Conservation (phyloP, 352 stramenopile species). For the Thraustochytrium sp. region DNA sequence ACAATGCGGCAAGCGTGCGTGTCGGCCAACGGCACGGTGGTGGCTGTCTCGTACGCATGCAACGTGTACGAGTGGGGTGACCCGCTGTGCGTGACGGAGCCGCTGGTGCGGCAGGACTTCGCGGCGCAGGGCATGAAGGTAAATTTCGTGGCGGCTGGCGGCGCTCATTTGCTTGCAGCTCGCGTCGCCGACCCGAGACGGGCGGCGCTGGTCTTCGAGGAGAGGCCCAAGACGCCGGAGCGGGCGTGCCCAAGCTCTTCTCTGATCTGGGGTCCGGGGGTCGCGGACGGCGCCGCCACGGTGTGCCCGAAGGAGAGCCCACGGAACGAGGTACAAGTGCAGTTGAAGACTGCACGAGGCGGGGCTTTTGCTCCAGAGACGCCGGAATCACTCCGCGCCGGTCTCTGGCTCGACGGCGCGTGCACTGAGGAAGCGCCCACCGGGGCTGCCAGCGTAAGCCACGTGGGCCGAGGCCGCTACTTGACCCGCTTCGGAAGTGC, state of each 20-base stretch:
- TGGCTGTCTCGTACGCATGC: conserved; percentile 19
- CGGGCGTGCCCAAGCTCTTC: not conserved
- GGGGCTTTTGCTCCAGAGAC: no score
- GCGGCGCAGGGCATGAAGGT: not conserved
- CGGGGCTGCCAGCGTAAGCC: no score
- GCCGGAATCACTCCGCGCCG: no score
- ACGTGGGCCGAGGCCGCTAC: no score
- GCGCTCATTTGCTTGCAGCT: not conserved
- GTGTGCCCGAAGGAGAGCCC: not conserved
- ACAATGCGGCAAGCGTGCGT: not conserved
- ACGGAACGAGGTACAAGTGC: not conserved
- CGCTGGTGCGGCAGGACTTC: not conserved
- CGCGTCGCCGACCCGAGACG: not conserved
- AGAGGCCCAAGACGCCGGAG: not conserved
- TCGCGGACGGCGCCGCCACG: not conserved
- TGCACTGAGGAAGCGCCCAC: no score
- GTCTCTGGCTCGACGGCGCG: no score
- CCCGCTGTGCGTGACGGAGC: not conserved
- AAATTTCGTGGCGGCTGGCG: not conserved
- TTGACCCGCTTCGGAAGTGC: no score
- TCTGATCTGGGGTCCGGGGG: not conserved
- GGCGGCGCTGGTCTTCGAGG: not conserved
- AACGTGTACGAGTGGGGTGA: conserved; percentile 25
- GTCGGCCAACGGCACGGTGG: not conserved
- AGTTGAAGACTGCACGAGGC: not conserved